Percentiles rank a stretch among this genome's conserved stretches.
Evolutionary conservation across 2,329 filamentous ascomycete species (phyloP).

Genomic region (Alternaria solani): DNA sequence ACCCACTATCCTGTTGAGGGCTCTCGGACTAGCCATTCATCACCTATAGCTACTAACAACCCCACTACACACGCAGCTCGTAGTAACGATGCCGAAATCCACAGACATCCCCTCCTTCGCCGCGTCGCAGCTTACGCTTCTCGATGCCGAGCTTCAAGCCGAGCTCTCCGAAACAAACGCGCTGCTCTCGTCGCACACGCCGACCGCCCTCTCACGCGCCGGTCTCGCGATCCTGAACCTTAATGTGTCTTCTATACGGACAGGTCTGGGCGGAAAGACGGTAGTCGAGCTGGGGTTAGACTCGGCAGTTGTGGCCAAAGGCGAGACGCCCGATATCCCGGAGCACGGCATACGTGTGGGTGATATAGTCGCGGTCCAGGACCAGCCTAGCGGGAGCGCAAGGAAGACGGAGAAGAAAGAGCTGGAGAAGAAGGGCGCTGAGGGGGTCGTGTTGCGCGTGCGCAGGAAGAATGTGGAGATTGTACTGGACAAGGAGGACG

Average conservation of each 20-base stretch:
- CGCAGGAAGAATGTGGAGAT: conserved; percentile 67
- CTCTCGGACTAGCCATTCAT: not conserved
- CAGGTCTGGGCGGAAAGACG: conserved; percentile 88
- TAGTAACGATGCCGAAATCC: conserved; percentile 34
- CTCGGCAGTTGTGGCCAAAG: conserved; percentile 65
- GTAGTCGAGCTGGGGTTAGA: conserved; percentile 83
- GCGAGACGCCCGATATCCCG: conserved; percentile 64
- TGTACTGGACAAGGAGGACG: conserved; percentile 72
- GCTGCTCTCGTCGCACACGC: conserved; percentile 73
- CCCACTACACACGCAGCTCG: not conserved
- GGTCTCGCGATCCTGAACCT: conserved; percentile 84
- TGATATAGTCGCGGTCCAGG: conserved; percentile 78
- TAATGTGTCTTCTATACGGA: conserved; percentile 76
- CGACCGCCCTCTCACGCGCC: conserved; percentile 73
- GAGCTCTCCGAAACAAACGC: conserved; percentile 75
- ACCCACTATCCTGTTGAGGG: not conserved
- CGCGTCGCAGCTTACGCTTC: conserved; percentile 72
- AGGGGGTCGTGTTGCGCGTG: conserved; percentile 75
- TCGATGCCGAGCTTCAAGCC: conserved; percentile 73
- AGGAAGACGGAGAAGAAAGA: conserved; percentile 77
- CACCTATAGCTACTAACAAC: not conserved
- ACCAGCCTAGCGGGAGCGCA: conserved; percentile 74
- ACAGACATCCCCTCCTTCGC: conserved; percentile 74
- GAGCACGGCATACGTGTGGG: conserved; percentile 79
- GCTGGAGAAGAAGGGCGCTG: conserved; percentile 71